Evolutionary conservation across 805 yeast species (phyloP), one percentile per base, ranked within the genome.

Genomic region (Ogataea naganishii): DNA sequence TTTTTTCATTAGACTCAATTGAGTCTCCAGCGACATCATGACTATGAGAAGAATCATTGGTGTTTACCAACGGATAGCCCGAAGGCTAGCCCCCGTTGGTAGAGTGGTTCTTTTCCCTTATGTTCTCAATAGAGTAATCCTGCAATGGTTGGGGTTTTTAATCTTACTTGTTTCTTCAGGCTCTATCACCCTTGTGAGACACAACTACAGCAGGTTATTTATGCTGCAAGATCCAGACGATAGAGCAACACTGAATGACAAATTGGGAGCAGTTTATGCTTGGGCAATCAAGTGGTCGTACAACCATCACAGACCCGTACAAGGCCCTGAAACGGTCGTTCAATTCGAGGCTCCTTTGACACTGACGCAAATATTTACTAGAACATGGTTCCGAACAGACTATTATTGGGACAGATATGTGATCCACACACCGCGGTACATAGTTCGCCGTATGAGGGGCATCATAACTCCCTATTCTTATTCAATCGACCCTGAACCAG

Each of bases 401-500:
- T 64, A 63, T 36, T 45, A 57, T 23, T 54, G 56, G 36, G 64
- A 63, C 35, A 39, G 65, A 27, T 60, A 60, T 32, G 27, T 60
- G 5, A 35, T 53, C 7, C 62, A 64, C 37, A 49, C 57, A 9
- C 64, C 63, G 0, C 35, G 45, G 21, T 58, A 60, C 33, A 28
- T 48, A 5, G 11, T 49, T 13, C 34, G 41, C 16, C 40, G 49
- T 29, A 10, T 49, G 2, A 34, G 6, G 7, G 34, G 37, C 10
- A 10, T 8, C 10, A 20, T 33, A 22, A 20, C 21, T 6, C 36
- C 37, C 4, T 44, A 41, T 23, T 18, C 41, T 4, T 35, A 35
- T n/a, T n/a, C n/a, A n/a, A n/a, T n/a, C n/a, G n/a, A n/a, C n/a
- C n/a, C n/a, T n/a, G n/a, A n/a, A n/a, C n/a, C n/a, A n/a, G n/a